Evolutionary conservation across 208 protist genomes (phyloP).

Genomic region (Porcisia deanei): DNA sequence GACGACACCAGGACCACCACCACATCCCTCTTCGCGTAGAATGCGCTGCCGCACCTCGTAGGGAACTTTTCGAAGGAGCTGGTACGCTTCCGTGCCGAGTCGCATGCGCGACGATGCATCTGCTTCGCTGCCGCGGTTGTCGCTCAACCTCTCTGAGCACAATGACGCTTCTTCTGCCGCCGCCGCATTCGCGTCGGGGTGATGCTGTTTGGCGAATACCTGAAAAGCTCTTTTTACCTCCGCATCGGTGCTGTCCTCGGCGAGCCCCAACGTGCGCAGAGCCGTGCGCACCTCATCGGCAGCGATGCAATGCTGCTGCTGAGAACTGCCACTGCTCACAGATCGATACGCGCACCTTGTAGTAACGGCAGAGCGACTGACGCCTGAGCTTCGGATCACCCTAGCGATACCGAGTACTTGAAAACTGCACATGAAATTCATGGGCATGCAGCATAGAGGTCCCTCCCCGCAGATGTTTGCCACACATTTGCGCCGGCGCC

Average conservation of each 20-base stretch:
- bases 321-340: slow-evolving; percentile 1
- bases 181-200: slow-evolving; percentile 47
- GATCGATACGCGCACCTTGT: slow-evolving; percentile 3
- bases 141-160: not conserved
- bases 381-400: not conserved
- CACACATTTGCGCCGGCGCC: not conserved
- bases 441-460: not conserved
- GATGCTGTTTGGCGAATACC: slow-evolving; percentile 46
- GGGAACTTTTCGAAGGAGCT: slow-evolving; percentile 41
- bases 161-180: not conserved
- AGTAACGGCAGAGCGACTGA: not conserved
- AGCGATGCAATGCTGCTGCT: slow-evolving; percentile 13
- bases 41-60: slow-evolving; percentile 45
- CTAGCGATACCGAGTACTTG: not conserved
- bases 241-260: slow-evolving; percentile 44
- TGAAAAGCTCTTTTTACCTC: slow-evolving; percentile 69
- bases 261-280: slow-evolving; percentile 41
- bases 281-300: slow-evolving; percentile 43
- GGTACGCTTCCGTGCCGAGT: slow-evolving; percentile 60
- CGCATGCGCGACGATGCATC: slow-evolving; percentile 18
- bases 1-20: not conserved
- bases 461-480: not conserved
- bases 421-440: not conserved
- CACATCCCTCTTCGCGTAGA: slow-evolving; percentile 8
- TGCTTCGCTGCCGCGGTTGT: slow-evolving; percentile 4